Base-by-base conservation (phyloP, 768 basidiomycete genomes). In the Russula emetica region DNA sequence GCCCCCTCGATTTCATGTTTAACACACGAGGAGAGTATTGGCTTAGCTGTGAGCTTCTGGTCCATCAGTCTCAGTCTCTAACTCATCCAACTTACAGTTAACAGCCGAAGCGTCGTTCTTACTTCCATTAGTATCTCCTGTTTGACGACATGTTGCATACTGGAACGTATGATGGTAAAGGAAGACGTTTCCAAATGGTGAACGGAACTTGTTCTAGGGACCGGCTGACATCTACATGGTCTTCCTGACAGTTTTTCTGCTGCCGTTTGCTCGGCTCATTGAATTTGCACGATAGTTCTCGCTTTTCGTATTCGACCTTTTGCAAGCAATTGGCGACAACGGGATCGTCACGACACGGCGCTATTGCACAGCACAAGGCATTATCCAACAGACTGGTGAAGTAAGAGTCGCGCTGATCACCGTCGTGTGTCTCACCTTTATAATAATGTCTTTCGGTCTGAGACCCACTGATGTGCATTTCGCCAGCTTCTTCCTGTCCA, bases 221-320 rank as follows among this genome's bases (percentile, higher is more conserved):
- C 77, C 78, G 5, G 71, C 76, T 58, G 78, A 81, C 65, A 67
- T 78, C 10, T 75, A 79, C 54, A 77, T 80, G 74, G 79, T 78
- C 36, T 49, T 69, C 55, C 6, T 38, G 3, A 34, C 6, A 16
- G 24, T 11, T 20, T 34, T 16, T 11, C 18, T n/a, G 7, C n/a
- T n/a, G 13, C 32, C 30, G 38, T 13, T 16, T 30, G 8, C 55
- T 24, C 36, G 16, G 45, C 57, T 64, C 22, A 44, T 42, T 24
- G 16, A 71, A 70, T 1, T 55, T 72, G n/a, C 71, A 14, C 18
- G 22, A 38, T 28, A 72, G 71, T 50, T 72, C 8, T 63, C 71
- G 11, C 60, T 73, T 8, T 72, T 73, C 20, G 11, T 32, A 1
- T 73, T 75, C 8, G 79, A 79, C 38, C 59, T 78, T 8, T 38